Conservation (phyloP, 2,329 filamentous ascomycete species). For the Byssochlamys sp. region DNA sequence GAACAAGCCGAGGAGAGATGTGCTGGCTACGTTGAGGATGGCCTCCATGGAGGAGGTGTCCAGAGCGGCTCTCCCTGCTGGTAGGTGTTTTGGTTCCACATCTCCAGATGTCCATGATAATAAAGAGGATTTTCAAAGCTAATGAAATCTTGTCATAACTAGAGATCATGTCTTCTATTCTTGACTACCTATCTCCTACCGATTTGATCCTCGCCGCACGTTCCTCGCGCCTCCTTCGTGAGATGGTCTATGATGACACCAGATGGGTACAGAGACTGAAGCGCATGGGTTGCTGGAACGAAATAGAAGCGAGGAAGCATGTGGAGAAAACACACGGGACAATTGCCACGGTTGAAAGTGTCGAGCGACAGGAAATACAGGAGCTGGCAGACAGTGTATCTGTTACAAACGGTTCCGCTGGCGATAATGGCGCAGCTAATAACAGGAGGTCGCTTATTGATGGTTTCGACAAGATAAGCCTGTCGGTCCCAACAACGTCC, state of each 20-base stretch:
- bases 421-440: slow-evolving; percentile 7
- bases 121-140: not conserved
- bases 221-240: slow-evolving; percentile 74
- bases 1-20: slow-evolving; percentile 36
- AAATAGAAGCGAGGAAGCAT: slow-evolving; percentile 68
- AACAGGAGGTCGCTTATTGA: slow-evolving; percentile 42
- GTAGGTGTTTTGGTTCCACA: slow-evolving; percentile 38
- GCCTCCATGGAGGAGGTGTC: slow-evolving; percentile 65
- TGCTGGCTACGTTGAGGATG: slow-evolving; percentile 68
- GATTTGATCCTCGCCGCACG: slow-evolving; percentile 80
- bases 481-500: slow-evolving; percentile 35
- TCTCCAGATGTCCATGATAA: not conserved
- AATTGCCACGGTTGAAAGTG: slow-evolving; percentile 17
- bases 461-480: slow-evolving; percentile 69
- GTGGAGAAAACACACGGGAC: slow-evolving; percentile 58
- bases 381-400: slow-evolving; percentile 12
- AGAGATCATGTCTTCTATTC: slow-evolving; percentile 80
- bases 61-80: slow-evolving; percentile 72
- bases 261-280: slow-evolving; percentile 82
- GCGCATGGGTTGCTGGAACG: slow-evolving; percentile 86
- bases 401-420: not conserved
- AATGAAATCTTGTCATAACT: slow-evolving; percentile 16
- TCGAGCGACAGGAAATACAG: slow-evolving; percentile 19
- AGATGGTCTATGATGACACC: slow-evolving; percentile 98
- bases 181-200: slow-evolving; percentile 77